Base-by-base conservation (phyloP, 2,329 filamentous ascomycete genomes). In the Ceratocystis diversiconidia region DNA sequence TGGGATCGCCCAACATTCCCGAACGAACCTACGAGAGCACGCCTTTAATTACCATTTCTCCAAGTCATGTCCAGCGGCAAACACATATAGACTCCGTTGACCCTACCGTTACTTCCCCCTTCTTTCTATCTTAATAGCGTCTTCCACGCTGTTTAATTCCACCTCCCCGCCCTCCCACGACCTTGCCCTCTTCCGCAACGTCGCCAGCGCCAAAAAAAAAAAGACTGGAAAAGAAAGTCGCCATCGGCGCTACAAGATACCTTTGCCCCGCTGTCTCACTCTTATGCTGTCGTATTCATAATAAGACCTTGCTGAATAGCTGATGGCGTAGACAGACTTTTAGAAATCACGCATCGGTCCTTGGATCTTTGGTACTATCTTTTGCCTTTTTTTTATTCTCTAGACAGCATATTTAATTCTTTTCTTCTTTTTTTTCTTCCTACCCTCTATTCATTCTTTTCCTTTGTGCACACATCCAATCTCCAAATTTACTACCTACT, bases 401-500 rank as follows among this genome's bases (percentile, higher is more conserved):
- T 52, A 41, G 36, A 12, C 36, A 41, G 36, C 36, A 41, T 15
- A 19, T 66, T 32, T 69, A 63, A 44, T 63, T 63, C 48, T 67
- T 65, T 60, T 55, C 63, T 25, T 61, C 62, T 43, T 57, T 41
- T 52, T 52, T 50, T 36, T 5, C 50, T 44, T 19, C 63, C 28
- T 55, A 59, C 43, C 63, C 59, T 64, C 30, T 62, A 43, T 25
- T 64, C 61, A 25, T 55, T 65, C 17, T 65, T 66, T 36, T 59
- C 60, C 52, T 66, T 61, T 41, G 52, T 48, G 46, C 44, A 25
- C 60, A 66, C 61, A 41, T 61, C 60, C 60, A 57, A 32, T 57
- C 44, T 64, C 62, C 44, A 28, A 36, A 64, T 28, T 59, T 36
- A 28, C 55, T n/a, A 57, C 22, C 30, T 50, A 25, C 22, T 28